Evolutionary conservation across 257 asterid genomes (phyloP).

Genomic region (Forsythia suspensa): DNA sequence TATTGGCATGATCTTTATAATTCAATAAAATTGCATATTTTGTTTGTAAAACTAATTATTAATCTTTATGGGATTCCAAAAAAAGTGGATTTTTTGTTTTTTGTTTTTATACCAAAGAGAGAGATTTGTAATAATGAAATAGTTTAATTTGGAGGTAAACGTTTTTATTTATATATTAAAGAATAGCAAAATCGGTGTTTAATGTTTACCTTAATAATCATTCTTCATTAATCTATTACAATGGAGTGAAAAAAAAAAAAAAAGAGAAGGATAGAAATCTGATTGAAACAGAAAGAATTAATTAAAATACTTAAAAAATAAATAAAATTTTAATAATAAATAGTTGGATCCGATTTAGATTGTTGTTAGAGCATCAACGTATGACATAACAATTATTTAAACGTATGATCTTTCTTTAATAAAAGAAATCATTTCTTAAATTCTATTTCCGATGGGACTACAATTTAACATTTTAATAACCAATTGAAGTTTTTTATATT

Average conservation of each 20-base stretch:
- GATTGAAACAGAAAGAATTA: neutral
- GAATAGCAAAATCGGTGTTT: neutral
- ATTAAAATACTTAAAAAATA: neutral
- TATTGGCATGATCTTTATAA: conserved; percentile 10
- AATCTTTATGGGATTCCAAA: conserved; percentile 2
- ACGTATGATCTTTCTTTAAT: too few species aligned
- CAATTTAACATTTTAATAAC: too few species aligned
- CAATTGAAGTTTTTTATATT: too few species aligned
- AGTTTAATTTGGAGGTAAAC: neutral
- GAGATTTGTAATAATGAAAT: neutral
- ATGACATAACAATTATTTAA: too few species aligned
- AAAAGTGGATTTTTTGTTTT: neutral
- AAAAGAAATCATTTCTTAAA: too few species aligned
- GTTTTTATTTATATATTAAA: neutral
- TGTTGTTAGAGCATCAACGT: too few species aligned
- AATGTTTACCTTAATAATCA: neutral
- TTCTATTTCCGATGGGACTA: too few species aligned
- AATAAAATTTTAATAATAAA: neutral
- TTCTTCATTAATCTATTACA: neutral
- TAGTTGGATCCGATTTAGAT: neutral
- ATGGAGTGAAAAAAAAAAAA: neutral
- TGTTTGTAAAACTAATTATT: conserved; percentile 3
- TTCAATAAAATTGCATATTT: conserved; percentile 9
- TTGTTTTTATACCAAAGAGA: too few species aligned
- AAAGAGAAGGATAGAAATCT: neutral